phyloP scores from a whole-genome alignment of 495 filamentous ascomycete genomes.

The Xylaria grammica region DNA sequence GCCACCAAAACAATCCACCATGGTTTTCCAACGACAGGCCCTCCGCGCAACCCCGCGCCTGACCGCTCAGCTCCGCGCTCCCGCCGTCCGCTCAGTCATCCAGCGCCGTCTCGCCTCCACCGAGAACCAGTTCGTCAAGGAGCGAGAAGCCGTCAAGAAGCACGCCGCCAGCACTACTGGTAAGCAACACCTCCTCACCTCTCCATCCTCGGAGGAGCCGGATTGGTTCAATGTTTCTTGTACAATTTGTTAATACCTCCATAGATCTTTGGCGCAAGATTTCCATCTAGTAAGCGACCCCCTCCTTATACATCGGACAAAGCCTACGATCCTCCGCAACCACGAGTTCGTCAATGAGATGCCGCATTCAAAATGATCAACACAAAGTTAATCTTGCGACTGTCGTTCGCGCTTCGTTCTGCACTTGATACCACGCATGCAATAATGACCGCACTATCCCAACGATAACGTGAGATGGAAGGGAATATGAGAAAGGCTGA shows the following conservation, averaged over 20 bases:
- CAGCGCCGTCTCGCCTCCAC: conserved; percentile 74
- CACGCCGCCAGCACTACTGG: conserved; percentile 82
- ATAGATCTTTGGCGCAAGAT: conserved; percentile 93
- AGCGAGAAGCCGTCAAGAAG: conserved; percentile 81
- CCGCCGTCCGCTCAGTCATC: conserved; percentile 61
- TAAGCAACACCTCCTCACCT: conserved; percentile 46
- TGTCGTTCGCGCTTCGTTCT: not conserved
- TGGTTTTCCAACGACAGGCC: conserved; percentile 68
- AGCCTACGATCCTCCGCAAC: not conserved
- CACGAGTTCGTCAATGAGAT: not conserved
- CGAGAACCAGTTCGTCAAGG: conserved; percentile 88
- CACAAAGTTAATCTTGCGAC: not conserved
- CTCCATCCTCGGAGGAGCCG: not conserved
- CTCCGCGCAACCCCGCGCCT: conserved; percentile 65
- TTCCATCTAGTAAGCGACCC: conserved; percentile 76
- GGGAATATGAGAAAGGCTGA: conserved; percentile 17
- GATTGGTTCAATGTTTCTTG: not conserved
- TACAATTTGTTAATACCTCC: conserved; percentile 19
- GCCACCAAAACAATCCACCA: conserved; percentile 39
- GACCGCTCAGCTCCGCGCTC: conserved; percentile 57
- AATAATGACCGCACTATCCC: not conserved
- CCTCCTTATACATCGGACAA: conserved; percentile 5
- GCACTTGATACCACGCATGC: not conserved
- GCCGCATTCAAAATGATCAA: not conserved
- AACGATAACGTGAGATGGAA: not conserved